Evolutionary conservation across 2,329 filamentous ascomycete species (phyloP).

Genomic region (Epichloe hybrida): DNA sequence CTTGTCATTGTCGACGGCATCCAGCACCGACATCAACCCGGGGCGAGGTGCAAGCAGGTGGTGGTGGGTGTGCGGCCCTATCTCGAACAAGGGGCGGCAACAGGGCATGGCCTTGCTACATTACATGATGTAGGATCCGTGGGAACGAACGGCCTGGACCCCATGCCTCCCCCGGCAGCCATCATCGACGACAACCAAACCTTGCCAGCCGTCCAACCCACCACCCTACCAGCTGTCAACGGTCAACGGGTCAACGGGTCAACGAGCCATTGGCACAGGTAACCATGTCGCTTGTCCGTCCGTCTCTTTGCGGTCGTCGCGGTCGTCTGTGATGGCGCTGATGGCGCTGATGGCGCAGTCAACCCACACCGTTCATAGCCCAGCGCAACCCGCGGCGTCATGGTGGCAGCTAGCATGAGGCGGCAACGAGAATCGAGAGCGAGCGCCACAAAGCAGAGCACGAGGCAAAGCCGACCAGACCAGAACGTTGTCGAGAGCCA

Average conservation of each 20-base stretch:
- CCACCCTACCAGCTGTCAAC: background rate
- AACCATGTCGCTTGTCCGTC: too few species aligned
- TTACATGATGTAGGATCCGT: background rate
- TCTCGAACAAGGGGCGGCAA: slow-evolving; percentile 6
- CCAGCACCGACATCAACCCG: slow-evolving; percentile 2
- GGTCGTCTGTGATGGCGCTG: too few species aligned
- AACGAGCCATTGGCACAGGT: too few species aligned
- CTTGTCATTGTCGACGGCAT: slow-evolving; percentile 3
- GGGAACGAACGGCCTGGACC: slow-evolving; percentile 3
- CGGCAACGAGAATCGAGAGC: background rate
- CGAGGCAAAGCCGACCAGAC: background rate
- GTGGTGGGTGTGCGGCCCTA: background rate
- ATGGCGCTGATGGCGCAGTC: slow-evolving; percentile 1
- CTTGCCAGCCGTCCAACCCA: background rate
- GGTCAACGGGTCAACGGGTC: background rate
- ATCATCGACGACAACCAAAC: background rate
- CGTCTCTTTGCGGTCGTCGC: too few species aligned
- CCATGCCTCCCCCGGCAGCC: background rate
- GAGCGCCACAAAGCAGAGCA: slow-evolving; percentile 1
- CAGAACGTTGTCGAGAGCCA: background rate
- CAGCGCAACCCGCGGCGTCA: background rate
- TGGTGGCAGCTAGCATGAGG: slow-evolving; percentile 2
- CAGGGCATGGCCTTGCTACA: slow-evolving; percentile 3
- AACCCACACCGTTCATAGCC: slow-evolving; percentile 20
- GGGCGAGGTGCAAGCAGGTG: slow-evolving; percentile 1